phyloP scores from a whole-genome alignment of 164 flowering plant genomes.

The Platanus orientalis region DNA sequence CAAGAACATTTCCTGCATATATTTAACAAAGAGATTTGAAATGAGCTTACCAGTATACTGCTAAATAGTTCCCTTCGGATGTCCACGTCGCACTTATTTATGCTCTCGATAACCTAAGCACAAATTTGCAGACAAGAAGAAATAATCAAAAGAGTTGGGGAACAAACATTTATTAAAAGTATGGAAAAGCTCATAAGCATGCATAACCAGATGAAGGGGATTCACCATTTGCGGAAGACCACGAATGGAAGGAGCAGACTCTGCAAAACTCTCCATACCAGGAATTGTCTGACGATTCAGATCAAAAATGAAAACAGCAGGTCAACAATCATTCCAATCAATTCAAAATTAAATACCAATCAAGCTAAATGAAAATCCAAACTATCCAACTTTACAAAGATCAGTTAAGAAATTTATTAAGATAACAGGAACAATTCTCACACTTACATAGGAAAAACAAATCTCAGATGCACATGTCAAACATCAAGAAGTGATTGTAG shows the following conservation, averaged over 20 bases:
- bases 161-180: too few relatives aligned
- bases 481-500: too few relatives aligned
- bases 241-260: slow-evolving; percentile 46
- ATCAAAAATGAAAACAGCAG: slow-evolving; percentile 3
- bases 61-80: slow-evolving; percentile 89
- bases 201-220: slow-evolving; percentile 1
- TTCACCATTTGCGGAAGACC: slow-evolving; percentile 96
- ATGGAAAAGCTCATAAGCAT: too few relatives aligned
- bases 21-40: not conserved
- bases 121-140: slow-evolving; percentile 6
- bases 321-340: too few relatives aligned
- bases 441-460: too few relatives aligned
- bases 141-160: slow-evolving; percentile 4
- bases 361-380: too few relatives aligned
- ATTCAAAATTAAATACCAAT: too few relatives aligned
- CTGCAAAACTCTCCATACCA: slow-evolving; percentile 79
- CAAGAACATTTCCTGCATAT: too few relatives aligned
- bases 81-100: slow-evolving; percentile 91
- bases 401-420: too few relatives aligned
- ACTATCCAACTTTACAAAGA: too few relatives aligned
- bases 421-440: too few relatives aligned
- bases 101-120: slow-evolving; percentile 83
- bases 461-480: too few relatives aligned
- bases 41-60: slow-evolving; percentile 70
- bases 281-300: slow-evolving; percentile 66